Evolutionary conservation across 2,329 filamentous ascomycete genomes (phyloP).

Genomic region (Rhynchosporium agropyri): DNA sequence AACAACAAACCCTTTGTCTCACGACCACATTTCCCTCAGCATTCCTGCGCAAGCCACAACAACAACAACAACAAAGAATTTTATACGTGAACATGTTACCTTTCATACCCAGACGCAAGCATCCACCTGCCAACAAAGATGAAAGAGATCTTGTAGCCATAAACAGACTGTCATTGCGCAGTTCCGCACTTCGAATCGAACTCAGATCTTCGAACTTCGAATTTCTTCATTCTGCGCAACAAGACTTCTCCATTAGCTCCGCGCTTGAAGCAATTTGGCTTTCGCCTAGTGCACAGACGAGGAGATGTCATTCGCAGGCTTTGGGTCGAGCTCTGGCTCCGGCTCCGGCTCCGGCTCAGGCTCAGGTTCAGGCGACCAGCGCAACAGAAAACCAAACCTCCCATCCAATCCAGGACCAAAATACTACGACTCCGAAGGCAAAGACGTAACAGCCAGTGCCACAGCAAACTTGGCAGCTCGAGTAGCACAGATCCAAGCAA

Average conservation of each 20-base stretch:
- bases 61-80: not conserved
- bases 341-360: not conserved
- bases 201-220: not conserved
- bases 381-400: not conserved
- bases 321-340: not conserved
- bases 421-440: not conserved
- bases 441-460: not conserved
- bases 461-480: too few species aligned
- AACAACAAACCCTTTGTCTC: conserved; percentile 9
- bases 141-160: not conserved
- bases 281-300: too few species aligned
- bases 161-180: not conserved
- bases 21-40: not conserved
- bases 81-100: not conserved
- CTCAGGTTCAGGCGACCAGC: not conserved
- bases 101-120: not conserved
- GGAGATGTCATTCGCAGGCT: too few species aligned
- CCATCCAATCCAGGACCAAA: not conserved
- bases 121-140: conserved; percentile 5
- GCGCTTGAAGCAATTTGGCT: too few species aligned
- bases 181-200: not conserved
- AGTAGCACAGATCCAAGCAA: too few species aligned
- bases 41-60: too few species aligned
- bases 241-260: too few species aligned
- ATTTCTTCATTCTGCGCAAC: too few species aligned